Percentiles rank a stretch among this genome's conserved stretches.
Conservation (phyloP, 352 stramenopile genomes). For the Plasmopara halstedii region DNA sequence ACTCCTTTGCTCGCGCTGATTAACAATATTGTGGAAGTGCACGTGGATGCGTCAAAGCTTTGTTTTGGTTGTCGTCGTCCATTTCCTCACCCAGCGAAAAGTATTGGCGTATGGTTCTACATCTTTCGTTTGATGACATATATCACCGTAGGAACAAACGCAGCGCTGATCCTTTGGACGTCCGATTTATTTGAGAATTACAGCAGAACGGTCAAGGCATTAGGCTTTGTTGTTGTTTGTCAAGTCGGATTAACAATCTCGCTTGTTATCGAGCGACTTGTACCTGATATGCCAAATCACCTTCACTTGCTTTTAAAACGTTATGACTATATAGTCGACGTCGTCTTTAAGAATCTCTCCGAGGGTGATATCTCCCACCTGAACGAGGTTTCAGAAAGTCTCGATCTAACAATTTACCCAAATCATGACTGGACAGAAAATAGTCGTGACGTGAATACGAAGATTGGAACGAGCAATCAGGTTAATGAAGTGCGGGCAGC, state of each 20-base stretch:
- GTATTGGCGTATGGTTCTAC: constrained; percentile 88
- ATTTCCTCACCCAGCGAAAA: constrained; percentile 60
- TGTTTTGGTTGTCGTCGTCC: constrained; percentile 59
- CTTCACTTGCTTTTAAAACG: constrained; percentile 41
- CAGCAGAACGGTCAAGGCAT: constrained; percentile 34
- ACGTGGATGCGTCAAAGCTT: constrained; percentile 64
- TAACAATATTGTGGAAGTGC: constrained; percentile 89
- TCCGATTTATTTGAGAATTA: constrained; percentile 44
- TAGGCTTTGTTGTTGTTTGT: constrained; percentile 50
- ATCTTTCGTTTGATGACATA: constrained; percentile 67
- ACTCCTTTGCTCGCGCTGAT: constrained; percentile 81
- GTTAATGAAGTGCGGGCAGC: too few relatives aligned
- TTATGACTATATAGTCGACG: constrained; percentile 54
- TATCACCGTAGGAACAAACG: constrained; percentile 59
- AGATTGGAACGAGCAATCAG: too few relatives aligned
- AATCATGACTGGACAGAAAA: constrained; percentile 54
- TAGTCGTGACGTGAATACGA: background rate
- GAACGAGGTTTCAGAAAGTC: constrained; percentile 47
- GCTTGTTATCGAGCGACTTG: constrained; percentile 40
- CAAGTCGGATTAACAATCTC: constrained; percentile 48
- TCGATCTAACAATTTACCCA: constrained; percentile 57
- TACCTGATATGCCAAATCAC: constrained; percentile 43
- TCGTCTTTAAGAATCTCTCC: constrained; percentile 56
- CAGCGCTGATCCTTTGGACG: constrained; percentile 62
- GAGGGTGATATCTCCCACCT: constrained; percentile 47